phyloP scores from a whole-genome alignment of 768 basidiomycete species.

The Boletus pseudopeckii region DNA sequence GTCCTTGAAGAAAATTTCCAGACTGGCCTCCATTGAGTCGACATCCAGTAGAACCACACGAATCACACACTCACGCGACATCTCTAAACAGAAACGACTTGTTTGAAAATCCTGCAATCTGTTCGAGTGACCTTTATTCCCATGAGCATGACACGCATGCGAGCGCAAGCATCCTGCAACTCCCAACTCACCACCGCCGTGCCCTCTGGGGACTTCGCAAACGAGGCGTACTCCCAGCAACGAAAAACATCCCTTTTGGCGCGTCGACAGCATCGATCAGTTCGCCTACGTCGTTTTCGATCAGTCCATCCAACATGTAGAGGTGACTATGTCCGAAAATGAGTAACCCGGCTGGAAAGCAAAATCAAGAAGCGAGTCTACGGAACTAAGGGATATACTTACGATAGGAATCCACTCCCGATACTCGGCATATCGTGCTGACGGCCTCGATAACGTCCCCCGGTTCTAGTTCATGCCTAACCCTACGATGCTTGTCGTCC shows the following conservation, averaged over 20 bases:
- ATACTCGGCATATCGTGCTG: constrained; percentile 81
- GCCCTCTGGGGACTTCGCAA: constrained; percentile 77
- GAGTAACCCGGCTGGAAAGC: constrained; percentile 64
- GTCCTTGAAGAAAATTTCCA: constrained; percentile 93
- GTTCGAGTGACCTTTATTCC: constrained; percentile 63
- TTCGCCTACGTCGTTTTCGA: constrained; percentile 83
- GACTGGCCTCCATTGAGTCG: constrained; percentile 37
- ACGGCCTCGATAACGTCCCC: constrained; percentile 89
- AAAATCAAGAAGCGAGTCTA: neutral
- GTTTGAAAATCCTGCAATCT: constrained; percentile 74
- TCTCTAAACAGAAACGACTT: constrained; percentile 88
- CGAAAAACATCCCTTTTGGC: constrained; percentile 73
- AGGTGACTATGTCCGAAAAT: constrained; percentile 83
- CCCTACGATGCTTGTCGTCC: constrained; percentile 85
- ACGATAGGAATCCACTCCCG: constrained; percentile 92
- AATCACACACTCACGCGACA: constrained; percentile 62
- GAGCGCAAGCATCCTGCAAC: neutral
- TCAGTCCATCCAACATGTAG: constrained; percentile 88
- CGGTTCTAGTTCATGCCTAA: constrained; percentile 82
- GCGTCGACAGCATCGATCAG: constrained; percentile 87
- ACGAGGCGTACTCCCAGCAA: constrained; percentile 82
- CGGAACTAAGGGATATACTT: constrained; percentile 24
- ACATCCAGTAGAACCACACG: neutral
- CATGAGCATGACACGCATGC: constrained; percentile 4
- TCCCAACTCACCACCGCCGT: constrained; percentile 65